A percentile compares a stretch with the other conserved stretches of the same genome.
Conservation (phyloP, 2,329 filamentous ascomycete genomes). For the Furcasterigmium sp. region DNA sequence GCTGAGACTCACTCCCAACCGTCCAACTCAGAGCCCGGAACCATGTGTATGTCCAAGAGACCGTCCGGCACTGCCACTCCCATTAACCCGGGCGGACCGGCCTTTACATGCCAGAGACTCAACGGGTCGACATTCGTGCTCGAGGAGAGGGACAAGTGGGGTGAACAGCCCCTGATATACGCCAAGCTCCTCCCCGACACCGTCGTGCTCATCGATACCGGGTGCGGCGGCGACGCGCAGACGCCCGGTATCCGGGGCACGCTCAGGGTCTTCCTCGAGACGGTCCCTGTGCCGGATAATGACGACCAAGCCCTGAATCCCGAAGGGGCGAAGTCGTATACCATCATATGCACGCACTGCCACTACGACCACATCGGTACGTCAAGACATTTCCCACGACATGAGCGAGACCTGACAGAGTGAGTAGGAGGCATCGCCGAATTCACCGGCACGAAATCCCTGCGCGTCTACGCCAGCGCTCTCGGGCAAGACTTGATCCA, state of each 20-base stretch:
- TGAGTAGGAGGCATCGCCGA: slow-evolving; percentile 25
- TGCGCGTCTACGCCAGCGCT: slow-evolving; percentile 25
- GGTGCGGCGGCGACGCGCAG: slow-evolving; percentile 31
- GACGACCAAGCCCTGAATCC: slow-evolving; percentile 28
- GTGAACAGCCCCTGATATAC: slow-evolving; percentile 40
- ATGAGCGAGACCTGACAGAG: neutral
- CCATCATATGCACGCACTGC: slow-evolving; percentile 39
- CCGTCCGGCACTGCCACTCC: no score
- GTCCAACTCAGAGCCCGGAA: no score
- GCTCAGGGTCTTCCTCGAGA: slow-evolving; percentile 35
- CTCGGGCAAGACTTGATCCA: slow-evolving; percentile 30
- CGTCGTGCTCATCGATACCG: slow-evolving; percentile 37
- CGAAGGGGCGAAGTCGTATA: slow-evolving; percentile 23
- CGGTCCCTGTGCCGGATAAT: slow-evolving; percentile 27
- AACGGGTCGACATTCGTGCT: slow-evolving; percentile 38
- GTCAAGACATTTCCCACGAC: no score
- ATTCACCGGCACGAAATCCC: slow-evolving; percentile 19
- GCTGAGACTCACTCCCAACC: no score
- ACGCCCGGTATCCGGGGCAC: slow-evolving; percentile 18
- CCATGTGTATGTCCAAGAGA: no score
- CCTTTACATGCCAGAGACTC: slow-evolving; percentile 15
- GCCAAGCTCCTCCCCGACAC: slow-evolving; percentile 31
- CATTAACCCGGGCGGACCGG: neutral
- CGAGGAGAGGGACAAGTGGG: slow-evolving; percentile 34
- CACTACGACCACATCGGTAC: slow-evolving; percentile 36